These are phyloP conservation scores for Lodderomyces parapsilosis DNA, from an alignment of 1,139 yeast genomes.

Conservation along the genomic window DNA sequence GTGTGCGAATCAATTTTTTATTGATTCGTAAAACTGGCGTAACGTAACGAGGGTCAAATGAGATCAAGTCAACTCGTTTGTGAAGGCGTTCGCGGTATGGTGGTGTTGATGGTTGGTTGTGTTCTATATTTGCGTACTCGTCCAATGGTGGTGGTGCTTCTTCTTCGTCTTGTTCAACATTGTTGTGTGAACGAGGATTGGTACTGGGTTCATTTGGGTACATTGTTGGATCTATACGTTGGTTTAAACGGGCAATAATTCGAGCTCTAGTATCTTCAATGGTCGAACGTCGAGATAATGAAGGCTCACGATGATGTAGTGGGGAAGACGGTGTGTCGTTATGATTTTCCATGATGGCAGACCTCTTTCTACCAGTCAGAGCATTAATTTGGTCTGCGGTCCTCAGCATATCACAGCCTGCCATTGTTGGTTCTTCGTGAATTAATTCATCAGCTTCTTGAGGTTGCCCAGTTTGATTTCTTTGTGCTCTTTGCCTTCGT, in stretches of 20 bases:
- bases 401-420: no score
- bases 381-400: no score
- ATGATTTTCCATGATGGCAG: no score
- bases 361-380: no score
- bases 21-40: constrained; percentile 39
- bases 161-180: background rate
- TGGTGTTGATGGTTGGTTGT: constrained; percentile 31
- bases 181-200: background rate
- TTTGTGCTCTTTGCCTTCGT: background rate
- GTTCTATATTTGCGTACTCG: constrained; percentile 15
- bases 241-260: constrained; percentile 12
- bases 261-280: constrained; percentile 10
- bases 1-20: constrained; percentile 28
- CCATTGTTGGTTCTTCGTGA: background rate
- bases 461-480: background rate
- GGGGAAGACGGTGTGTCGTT: no score
- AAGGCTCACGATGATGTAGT: background rate
- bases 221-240: constrained; percentile 9
- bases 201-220: constrained; percentile 1
- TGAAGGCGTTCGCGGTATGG: constrained; percentile 40
- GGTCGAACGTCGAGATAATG: background rate
- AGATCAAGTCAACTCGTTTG: constrained; percentile 34
- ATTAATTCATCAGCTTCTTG: background rate
- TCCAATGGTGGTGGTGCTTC: constrained; percentile 20
- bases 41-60: constrained; percentile 41